Evolutionary conservation across 306 rosid species (phyloP), one percentile per base, ranked within the genome.

Genomic region (Cyamopsis tetragonoloba): DNA sequence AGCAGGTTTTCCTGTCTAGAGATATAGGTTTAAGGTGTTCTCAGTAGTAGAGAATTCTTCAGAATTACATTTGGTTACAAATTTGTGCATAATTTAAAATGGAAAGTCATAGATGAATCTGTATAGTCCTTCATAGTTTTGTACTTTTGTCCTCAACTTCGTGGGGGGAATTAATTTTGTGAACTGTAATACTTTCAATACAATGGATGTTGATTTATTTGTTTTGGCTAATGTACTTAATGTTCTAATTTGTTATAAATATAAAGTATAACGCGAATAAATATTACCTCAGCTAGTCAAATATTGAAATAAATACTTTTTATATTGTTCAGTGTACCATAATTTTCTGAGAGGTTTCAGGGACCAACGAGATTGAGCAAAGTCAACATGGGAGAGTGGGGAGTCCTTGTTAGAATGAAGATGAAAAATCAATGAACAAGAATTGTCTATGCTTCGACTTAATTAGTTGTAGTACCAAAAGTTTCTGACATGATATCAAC

Each of bases 81-180:
- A 17, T 30, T 70, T 23, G 2, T 5, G 20, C 12, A 9, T 67
- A 49, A 35, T 50, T 31, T 35, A 7, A 26, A 10, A 7, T 11
- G 38, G 20, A 27, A 31, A 43, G 26, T 23, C 3, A 28, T 51
- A 54, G 57, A 66, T 7, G 50, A 68, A 39, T 39, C 65, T 2
- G 7, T 41, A 47, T 26, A 66, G 10, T 6, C 31, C 63, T 67
- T 67, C 80, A 37, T 76, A 68, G 50, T 49, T 55, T 55, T 44
- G 23, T 55, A 15, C 28, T 49, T 55, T 55, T 44, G 23, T 55
- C 23, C 28, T 26, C 51, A 20, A 3, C 63, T 39, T 14, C 59
- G 53, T 38, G 37, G 39, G 17, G 5, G 50, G 68, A 49, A 23
- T 66, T 35, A 4, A 56, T 18, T 64, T 6, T 55, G 69, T 68